Percentiles rank a stretch among this genome's conserved stretches.
These are phyloP conservation scores for Nemania serpens DNA, from an alignment of 2,329 filamentous ascomycete genomes.

Conservation along the genomic window DNA sequence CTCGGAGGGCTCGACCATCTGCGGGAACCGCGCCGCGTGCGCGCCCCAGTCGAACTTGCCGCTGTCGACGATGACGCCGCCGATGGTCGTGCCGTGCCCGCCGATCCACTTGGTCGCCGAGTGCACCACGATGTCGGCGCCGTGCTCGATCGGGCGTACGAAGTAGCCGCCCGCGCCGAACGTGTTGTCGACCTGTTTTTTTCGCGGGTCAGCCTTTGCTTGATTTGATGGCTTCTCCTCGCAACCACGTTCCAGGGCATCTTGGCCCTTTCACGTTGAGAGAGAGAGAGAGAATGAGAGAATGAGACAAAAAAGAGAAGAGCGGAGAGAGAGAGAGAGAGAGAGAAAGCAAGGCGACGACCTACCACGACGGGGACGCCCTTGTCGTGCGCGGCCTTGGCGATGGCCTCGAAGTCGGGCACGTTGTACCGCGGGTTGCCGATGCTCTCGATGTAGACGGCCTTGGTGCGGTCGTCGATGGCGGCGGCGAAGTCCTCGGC, in stretches of 20 bases:
- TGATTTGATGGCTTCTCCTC: too few species aligned
- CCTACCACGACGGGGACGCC: slow-evolving; percentile 68
- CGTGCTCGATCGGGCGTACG: slow-evolving; percentile 82
- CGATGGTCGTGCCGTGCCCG: slow-evolving; percentile 91
- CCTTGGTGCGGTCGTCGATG: slow-evolving; percentile 94
- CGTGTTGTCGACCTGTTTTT: slow-evolving; percentile 79
- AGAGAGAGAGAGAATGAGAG: not conserved
- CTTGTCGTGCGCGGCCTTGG: slow-evolving; percentile 72
- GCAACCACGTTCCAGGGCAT: not conserved
- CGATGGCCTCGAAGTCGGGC: slow-evolving; percentile 86
- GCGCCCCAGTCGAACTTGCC: slow-evolving; percentile 95
- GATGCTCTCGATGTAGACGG: slow-evolving; percentile 88
- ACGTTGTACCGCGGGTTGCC: slow-evolving; percentile 94
- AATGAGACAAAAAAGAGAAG: not conserved
- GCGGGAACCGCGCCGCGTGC: slow-evolving; percentile 82
- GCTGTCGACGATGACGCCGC: slow-evolving; percentile 81
- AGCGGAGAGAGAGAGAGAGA: too few species aligned
- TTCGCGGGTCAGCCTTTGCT: slow-evolving; percentile 6
- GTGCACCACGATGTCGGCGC: slow-evolving; percentile 92
- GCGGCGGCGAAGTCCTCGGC: slow-evolving; percentile 76
- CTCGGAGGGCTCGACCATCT: slow-evolving; percentile 85
- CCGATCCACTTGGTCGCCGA: slow-evolving; percentile 98
- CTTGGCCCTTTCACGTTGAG: not conserved
- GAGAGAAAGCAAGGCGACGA: slow-evolving; percentile 19
- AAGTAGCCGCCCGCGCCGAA: slow-evolving; percentile 94